Evolutionary conservation across 108 stramenopile species (phyloP).

Genomic region (Bacterosira constricta): DNA sequence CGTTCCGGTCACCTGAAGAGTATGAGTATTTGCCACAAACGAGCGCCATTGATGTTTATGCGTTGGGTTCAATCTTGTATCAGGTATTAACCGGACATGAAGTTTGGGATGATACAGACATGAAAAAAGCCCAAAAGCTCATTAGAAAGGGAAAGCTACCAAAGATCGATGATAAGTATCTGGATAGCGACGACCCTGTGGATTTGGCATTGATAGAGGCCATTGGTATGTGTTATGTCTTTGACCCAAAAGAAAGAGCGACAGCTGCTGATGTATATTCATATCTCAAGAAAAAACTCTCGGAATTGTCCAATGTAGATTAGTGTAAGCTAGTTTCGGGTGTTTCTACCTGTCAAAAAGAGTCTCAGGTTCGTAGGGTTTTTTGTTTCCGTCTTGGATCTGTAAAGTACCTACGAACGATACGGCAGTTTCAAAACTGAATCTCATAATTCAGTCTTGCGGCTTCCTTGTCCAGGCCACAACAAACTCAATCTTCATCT

Average conservation of each 20-base stretch:
- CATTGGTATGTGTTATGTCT: constrained; percentile 44
- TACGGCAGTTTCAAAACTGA: not conserved
- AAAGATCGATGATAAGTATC: constrained; percentile 16
- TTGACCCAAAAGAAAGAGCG: constrained; percentile 12
- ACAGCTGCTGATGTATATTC: constrained; percentile 1
- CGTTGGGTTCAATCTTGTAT: constrained; percentile 45
- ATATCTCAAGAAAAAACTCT: not conserved
- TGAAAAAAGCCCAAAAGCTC: constrained; percentile 11
- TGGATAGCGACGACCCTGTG: constrained; percentile 32
- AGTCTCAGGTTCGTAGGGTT: too few species aligned
- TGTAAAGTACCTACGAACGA: too few species aligned
- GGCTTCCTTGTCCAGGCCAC: too few species aligned
- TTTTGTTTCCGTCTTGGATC: too few species aligned
- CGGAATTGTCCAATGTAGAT: not conserved
- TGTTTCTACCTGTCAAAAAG: too few species aligned
- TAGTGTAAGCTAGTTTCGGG: too few species aligned
- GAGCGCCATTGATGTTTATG: constrained; percentile 48
- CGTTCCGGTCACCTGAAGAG: constrained; percentile 49
- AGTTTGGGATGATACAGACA: constrained; percentile 22
- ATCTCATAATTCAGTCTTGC: too few species aligned
- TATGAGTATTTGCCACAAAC: constrained; percentile 42
- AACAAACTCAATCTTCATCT: too few species aligned
- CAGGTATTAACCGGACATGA: constrained; percentile 21
- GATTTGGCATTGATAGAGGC: constrained; percentile 22
- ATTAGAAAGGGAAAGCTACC: constrained; percentile 36